A percentile compares a stretch with the other conserved stretches of the same genome.
phyloP scores from a whole-genome alignment of 2,329 filamentous ascomycete species.

The Simplicillium aogashimaense region DNA sequence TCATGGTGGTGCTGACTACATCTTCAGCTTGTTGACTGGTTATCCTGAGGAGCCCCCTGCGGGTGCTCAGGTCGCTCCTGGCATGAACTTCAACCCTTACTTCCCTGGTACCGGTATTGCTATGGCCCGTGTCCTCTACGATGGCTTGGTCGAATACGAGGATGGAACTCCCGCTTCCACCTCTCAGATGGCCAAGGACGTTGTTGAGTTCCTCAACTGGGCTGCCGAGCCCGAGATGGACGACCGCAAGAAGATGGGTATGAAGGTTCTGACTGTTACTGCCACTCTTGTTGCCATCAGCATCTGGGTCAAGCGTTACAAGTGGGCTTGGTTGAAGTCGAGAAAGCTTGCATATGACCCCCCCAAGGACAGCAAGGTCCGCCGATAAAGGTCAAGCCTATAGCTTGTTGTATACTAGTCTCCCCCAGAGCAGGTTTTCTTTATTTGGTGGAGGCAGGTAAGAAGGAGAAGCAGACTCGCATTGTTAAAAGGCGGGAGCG shows the following conservation, averaged over 20 bases:
- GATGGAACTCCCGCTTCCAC: slow-evolving; percentile 89
- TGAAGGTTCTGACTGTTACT: slow-evolving; percentile 83
- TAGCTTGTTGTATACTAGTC: slow-evolving; percentile 28
- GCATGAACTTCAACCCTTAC: slow-evolving; percentile 99
- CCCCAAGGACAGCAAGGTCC: slow-evolving; percentile 45
- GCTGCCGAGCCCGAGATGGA: slow-evolving; percentile 98
- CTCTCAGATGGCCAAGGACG: slow-evolving; percentile 99
- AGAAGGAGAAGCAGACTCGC: slow-evolving; percentile 18
- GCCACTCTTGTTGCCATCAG: slow-evolving; percentile 74
- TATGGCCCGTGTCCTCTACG: slow-evolving; percentile 97
- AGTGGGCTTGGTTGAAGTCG: slow-evolving; percentile 94
- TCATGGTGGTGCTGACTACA: slow-evolving; percentile 97
- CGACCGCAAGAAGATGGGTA: slow-evolving; percentile 98
- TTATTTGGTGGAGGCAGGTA: slow-evolving; percentile 28
- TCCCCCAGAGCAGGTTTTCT: slow-evolving; percentile 30
- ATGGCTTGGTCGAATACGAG: slow-evolving; percentile 96
- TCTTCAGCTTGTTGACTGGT: slow-evolving; percentile 92
- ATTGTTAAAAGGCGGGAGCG: slow-evolving; percentile 19
- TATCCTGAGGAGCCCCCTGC: slow-evolving; percentile 95
- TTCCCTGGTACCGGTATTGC: slow-evolving; percentile 98
- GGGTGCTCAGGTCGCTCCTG: slow-evolving; percentile 72
- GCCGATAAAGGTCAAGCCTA: slow-evolving; percentile 29
- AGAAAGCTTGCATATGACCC: slow-evolving; percentile 87
- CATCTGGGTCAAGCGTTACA: slow-evolving; percentile 99
- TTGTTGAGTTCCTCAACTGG: slow-evolving; percentile 99